Percentiles rank a stretch among this genome's conserved stretches.
These are phyloP conservation scores for Boletus semigastroideus DNA, from an alignment of 1,284 basidiomycete genomes.

Conservation along the genomic window DNA sequence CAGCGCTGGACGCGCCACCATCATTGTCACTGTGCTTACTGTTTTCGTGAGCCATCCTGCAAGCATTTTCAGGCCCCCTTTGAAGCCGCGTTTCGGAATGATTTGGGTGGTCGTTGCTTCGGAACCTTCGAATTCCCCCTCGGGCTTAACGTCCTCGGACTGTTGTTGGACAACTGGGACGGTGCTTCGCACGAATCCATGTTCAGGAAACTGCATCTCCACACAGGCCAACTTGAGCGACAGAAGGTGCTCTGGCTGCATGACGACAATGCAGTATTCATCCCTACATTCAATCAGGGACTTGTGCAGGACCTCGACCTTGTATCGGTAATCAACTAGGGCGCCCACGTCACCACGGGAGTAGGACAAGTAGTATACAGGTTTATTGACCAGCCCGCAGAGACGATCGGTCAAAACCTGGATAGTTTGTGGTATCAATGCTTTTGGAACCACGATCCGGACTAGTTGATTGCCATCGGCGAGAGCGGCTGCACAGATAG, in stretches of 20 bases:
- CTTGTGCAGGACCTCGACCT: no score
- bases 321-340: no score
- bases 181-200: no score
- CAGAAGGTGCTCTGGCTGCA: background rate
- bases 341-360: background rate
- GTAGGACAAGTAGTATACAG: background rate
- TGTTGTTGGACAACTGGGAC: no score
- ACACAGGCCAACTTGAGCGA: background rate
- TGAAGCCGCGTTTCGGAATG: no score
- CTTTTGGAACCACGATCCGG: background rate
- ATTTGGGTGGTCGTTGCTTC: no score
- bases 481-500: background rate
- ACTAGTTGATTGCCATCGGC: background rate
- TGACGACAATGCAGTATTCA: background rate
- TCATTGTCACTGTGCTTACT: background rate
- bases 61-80: background rate
- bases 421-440: background rate
- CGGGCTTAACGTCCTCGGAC: no score
- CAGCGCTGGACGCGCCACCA: no score
- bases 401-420: background rate
- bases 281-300: background rate
- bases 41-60: background rate
- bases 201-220: background rate
- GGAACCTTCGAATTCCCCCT: no score
- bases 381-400: background rate